Conservation (phyloP, 2,329 filamentous ascomycete genomes). For the Colletotrichum lupini region DNA sequence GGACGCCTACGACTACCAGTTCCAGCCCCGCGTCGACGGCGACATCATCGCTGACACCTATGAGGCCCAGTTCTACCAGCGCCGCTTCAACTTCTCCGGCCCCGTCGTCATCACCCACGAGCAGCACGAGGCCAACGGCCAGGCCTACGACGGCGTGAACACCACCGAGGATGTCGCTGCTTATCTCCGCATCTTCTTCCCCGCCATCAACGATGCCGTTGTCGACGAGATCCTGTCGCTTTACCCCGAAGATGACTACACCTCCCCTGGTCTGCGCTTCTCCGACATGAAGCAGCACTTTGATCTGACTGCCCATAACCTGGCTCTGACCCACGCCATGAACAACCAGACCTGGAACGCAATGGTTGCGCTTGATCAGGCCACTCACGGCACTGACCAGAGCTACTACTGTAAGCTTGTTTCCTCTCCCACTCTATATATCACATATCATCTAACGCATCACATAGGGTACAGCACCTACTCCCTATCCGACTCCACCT, state of each 20-base stretch:
- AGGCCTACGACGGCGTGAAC: conserved; percentile 51
- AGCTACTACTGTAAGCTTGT: conserved; percentile 16
- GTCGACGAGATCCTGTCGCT: conserved; percentile 52
- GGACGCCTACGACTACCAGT: conserved; percentile 32
- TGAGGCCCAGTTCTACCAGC: conserved; percentile 41
- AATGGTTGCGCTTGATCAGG: background rate
- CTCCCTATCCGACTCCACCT: background rate
- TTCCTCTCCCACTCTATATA: fast-evolving
- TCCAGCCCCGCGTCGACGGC: conserved; percentile 50
- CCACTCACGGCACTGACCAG: conserved; percentile 19
- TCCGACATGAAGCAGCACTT: conserved; percentile 20
- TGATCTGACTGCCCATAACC: conserved; percentile 10
- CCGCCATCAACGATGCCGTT: conserved; percentile 33
- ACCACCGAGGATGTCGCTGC: conserved; percentile 51
- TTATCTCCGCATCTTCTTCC: conserved; percentile 47
- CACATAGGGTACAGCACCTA: conserved; percentile 5
- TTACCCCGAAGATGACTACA: conserved; percentile 15
- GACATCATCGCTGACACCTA: conserved; percentile 45
- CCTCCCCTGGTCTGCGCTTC: conserved; percentile 12
- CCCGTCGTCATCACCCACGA: conserved; percentile 35
- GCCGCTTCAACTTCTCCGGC: conserved; percentile 42
- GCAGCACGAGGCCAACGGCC: conserved; percentile 61
- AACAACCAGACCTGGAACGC: conserved; percentile 15
- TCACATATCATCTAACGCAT: background rate
- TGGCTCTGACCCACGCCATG: conserved; percentile 16